phyloP scores from a whole-genome alignment of 768 basidiomycete species.

The Boletellus sp. region DNA sequence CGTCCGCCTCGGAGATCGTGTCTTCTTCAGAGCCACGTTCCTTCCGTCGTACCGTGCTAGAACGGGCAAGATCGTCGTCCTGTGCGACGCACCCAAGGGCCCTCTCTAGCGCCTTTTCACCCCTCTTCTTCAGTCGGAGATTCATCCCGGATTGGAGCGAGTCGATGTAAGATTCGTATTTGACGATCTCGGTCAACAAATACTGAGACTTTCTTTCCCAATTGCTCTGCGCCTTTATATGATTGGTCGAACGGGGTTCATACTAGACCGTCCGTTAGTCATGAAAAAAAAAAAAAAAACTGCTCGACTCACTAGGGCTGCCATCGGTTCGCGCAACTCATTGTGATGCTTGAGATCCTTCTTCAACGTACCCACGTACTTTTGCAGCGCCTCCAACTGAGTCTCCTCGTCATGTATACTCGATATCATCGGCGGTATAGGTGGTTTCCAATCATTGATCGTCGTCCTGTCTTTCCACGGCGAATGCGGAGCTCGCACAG shows the following conservation, averaged over 20 bases:
- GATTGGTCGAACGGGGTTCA: constrained; percentile 68
- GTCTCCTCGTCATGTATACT: constrained; percentile 90
- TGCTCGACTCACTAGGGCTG: constrained; percentile 53
- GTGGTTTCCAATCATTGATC: constrained; percentile 94
- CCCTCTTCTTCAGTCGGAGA: constrained; percentile 82
- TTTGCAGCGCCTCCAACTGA: constrained; percentile 85
- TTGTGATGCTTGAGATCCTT: constrained; percentile 81
- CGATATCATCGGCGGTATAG: constrained; percentile 75
- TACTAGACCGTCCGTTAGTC: constrained; percentile 52
- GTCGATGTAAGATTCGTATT: constrained; percentile 94
- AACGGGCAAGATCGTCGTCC: constrained; percentile 30
- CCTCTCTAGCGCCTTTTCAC: constrained; percentile 75
- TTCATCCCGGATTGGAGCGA: constrained; percentile 81
- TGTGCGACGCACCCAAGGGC: constrained; percentile 41
- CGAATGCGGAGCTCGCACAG: constrained; percentile 62
- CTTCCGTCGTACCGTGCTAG: constrained; percentile 37
- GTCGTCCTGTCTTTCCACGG: constrained; percentile 72
- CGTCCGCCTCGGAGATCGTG: constrained; percentile 48
- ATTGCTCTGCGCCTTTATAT: constrained; percentile 75
- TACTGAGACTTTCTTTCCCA: constrained; percentile 93
- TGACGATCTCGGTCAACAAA: constrained; percentile 87
- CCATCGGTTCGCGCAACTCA: constrained; percentile 79
- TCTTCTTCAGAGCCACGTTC: constrained; percentile 40
- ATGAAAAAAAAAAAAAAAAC: neutral
- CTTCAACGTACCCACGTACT: constrained; percentile 73